Percentiles rank a stretch among this genome's conserved stretches.
Conservation (phyloP, 2,329 filamentous ascomycete genomes). For the Alternaria rosae region DNA sequence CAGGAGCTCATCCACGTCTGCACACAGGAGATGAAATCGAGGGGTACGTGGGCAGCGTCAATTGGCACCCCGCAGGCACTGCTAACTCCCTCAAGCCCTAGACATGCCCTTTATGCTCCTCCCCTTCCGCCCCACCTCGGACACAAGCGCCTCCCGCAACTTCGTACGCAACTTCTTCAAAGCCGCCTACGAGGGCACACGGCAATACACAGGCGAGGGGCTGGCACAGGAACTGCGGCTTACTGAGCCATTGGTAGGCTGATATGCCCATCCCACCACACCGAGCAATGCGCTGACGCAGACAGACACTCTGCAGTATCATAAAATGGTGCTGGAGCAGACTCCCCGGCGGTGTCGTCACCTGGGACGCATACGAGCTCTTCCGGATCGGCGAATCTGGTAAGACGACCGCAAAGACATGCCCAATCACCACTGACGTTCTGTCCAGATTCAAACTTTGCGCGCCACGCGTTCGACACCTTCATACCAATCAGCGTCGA, state of each 20-base stretch:
- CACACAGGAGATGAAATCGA: slow-evolving; percentile 88
- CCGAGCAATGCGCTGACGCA: slow-evolving; percentile 22
- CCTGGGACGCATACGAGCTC: slow-evolving; percentile 95
- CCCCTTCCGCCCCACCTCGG: slow-evolving; percentile 91
- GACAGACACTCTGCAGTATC: slow-evolving; percentile 87
- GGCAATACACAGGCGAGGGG: slow-evolving; percentile 68
- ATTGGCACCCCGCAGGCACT: neutral
- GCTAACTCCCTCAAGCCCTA: slow-evolving; percentile 66
- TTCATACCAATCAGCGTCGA: slow-evolving; percentile 96
- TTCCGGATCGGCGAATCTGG: slow-evolving; percentile 95
- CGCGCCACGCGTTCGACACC: slow-evolving; percentile 91
- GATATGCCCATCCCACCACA: neutral
- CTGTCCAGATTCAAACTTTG: slow-evolving; percentile 81
- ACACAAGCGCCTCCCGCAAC: slow-evolving; percentile 87
- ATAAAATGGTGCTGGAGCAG: slow-evolving; percentile 99
- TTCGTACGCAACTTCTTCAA: slow-evolving; percentile 95
- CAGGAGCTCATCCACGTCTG: slow-evolving; percentile 85
- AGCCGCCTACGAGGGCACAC: slow-evolving; percentile 65
- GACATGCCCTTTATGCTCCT: slow-evolving; percentile 92
- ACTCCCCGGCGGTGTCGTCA: slow-evolving; percentile 87
- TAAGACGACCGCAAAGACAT: slow-evolving; percentile 52
- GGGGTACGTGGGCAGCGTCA: slow-evolving; percentile 69
- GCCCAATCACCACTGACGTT: slow-evolving; percentile 25
- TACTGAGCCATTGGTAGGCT: slow-evolving; percentile 86
- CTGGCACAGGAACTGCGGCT: slow-evolving; percentile 88